Evolutionary conservation across 768 basidiomycete species (phyloP).

Genomic region (Boletus subcaerulescens): DNA sequence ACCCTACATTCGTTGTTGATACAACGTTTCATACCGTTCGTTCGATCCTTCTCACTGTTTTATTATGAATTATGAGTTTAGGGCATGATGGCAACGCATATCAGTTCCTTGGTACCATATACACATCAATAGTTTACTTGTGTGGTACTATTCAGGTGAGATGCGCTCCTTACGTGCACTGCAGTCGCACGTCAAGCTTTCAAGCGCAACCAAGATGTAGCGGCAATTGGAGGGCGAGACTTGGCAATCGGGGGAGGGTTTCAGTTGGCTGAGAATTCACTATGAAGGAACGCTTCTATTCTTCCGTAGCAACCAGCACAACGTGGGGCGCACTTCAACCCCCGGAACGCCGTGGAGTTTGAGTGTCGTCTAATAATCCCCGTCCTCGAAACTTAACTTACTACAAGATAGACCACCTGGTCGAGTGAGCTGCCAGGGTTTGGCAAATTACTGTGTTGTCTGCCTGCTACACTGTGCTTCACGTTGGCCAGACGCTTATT

Average conservation of each 20-base stretch:
- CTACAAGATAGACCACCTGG: neutral
- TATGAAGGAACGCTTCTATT: conserved; percentile 31
- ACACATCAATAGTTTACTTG: neutral
- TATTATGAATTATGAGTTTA: conserved; percentile 25
- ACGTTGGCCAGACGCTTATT: conserved; percentile 8
- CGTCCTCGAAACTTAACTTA: conserved; percentile 3
- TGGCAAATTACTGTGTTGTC: neutral
- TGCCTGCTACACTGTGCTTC: neutral
- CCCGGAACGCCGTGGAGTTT: conserved; percentile 25
- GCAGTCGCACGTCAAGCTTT: neutral
- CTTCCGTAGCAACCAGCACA: conserved; percentile 32
- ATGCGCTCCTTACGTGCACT: conserved; percentile 9
- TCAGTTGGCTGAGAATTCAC: conserved; percentile 20
- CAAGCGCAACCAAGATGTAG: conserved; percentile 9
- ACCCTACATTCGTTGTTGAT: conserved; percentile 33
- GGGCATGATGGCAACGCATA: conserved; percentile 4
- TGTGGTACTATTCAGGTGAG: conserved; percentile 1
- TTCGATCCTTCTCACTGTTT: conserved; percentile 22
- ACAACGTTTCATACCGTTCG: conserved; percentile 28
- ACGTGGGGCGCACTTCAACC: conserved; percentile 21
- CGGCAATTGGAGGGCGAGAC: conserved; percentile 16
- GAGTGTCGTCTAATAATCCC: conserved; percentile 18
- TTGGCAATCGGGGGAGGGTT: conserved; percentile 10
- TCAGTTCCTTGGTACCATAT: neutral
- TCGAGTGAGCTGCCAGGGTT: neutral